phyloP scores from a whole-genome alignment of 2,329 filamentous ascomycete species.

The Penicillium corylophilum region DNA sequence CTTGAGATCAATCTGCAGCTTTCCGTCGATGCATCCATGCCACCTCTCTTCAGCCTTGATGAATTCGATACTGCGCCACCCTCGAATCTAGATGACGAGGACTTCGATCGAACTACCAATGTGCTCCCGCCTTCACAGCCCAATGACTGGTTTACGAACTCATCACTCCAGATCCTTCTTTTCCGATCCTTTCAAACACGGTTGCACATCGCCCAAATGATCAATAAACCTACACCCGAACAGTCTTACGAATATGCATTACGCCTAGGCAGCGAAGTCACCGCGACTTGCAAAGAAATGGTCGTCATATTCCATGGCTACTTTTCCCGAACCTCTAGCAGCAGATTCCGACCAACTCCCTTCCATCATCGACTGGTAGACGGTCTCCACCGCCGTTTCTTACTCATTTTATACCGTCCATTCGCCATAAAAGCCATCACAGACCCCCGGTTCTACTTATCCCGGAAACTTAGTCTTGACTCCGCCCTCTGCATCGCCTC shows the following conservation, averaged over 20 bases:
- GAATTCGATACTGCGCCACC: conserved; percentile 20
- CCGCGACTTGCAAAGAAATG: conserved; percentile 15
- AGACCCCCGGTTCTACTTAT: conserved; percentile 19
- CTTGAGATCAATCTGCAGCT: conserved; percentile 30
- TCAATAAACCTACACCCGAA: conserved; percentile 14
- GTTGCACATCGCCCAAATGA: conserved; percentile 8
- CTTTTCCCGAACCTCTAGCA: not conserved
- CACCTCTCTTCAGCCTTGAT: conserved; percentile 11
- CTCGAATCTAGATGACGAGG: conserved; percentile 19
- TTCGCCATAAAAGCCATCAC: conserved; percentile 14
- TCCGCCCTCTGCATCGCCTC: conserved; percentile 15
- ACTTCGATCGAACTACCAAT: conserved; percentile 10
- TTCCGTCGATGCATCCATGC: conserved; percentile 21
- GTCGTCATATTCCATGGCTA: conserved; percentile 1
- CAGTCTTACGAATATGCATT: conserved; percentile 17
- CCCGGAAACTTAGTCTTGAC: conserved; percentile 19
- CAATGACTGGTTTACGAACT: conserved; percentile 9
- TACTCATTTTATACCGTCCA: conserved; percentile 17
- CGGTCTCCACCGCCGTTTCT: conserved; percentile 13
- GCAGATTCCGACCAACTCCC: conserved; percentile 1
- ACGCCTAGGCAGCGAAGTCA: conserved; percentile 11
- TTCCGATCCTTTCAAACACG: conserved; percentile 11
- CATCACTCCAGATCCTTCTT: conserved; percentile 18
- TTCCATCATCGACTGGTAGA: conserved; percentile 19
- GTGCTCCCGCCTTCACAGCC: conserved; percentile 4